Base-by-base conservation (phyloP, 805 yeast species). In the Ogataea polymorpha region DNA sequence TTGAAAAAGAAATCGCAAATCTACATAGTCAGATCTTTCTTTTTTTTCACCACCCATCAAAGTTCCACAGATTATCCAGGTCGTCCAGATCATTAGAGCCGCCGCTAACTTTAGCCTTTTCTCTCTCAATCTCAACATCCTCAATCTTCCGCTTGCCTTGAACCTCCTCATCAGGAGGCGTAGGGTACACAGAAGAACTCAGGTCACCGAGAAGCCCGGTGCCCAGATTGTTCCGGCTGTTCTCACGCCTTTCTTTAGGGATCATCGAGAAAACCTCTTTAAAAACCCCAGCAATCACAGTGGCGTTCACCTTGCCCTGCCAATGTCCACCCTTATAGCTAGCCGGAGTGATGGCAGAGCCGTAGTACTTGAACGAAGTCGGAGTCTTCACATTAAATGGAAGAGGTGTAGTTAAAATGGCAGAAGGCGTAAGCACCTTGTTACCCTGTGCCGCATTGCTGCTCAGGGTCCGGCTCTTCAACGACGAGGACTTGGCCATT, bases 261-360 rank as follows among this genome's bases (percentile, higher is more conserved):
- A 58, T 42, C 43, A 42, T 32, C 15, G 55, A 42, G 16, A 66
- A 67, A 16, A 72, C 68, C 35, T 68, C 79, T 41, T 63, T 62
- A 53, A 77, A 75, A 0, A 77, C 71, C 6, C 74, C 65, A 1
- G 66, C 45, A 14, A 77, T 63, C 11, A 73, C 70, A 13, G 57
- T 56, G 1, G 79, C 71, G 34, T 67, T 68, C n/a, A 74, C 63
- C 27, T 68, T 71, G 32, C 76, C 67, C 21, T 37, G 27, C 51
- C 50, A 49, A 23, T 38, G 41, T 5, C 46, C 42, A 14, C 41
- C 24, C 36, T 32, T 44, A 41, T 29, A 32, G 11, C 41, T 44
- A 16, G 23, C 23, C 11, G 52, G 54, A 14, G 61, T 55, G 21
- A 44, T 33, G 16, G 35, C 36, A 21, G 56, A 37, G 39, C 45